Evolutionary conservation across 176 grass and related monocot species (phyloP).

Genomic region (Zizania latifolia): DNA sequence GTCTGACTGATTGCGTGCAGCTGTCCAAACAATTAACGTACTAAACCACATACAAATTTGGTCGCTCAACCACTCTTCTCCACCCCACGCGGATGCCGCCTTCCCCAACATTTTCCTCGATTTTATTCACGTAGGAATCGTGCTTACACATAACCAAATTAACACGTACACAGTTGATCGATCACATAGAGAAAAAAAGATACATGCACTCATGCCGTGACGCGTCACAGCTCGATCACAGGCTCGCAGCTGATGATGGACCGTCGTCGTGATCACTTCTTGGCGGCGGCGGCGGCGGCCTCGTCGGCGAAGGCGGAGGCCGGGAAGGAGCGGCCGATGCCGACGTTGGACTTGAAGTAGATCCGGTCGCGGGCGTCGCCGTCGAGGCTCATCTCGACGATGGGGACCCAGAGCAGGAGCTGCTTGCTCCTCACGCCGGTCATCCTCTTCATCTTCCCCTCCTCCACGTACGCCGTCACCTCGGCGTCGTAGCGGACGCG

Average conservation of each 20-base stretch:
- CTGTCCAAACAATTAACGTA: background rate
- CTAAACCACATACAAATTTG: background rate
- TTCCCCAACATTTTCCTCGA: background rate
- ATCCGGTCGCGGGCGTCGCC: slow-evolving; percentile 35
- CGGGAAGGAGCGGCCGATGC: slow-evolving; percentile 69
- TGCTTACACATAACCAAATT: background rate
- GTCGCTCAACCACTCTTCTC: background rate
- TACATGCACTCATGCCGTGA: background rate
- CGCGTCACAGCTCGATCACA: background rate
- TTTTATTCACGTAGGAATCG: background rate
- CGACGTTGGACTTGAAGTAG: slow-evolving; percentile 83
- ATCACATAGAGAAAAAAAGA: background rate
- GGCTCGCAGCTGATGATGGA: too few species aligned
- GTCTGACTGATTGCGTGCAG: background rate
- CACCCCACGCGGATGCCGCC: background rate
- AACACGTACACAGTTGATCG: too few species aligned
- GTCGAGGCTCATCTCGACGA: slow-evolving; percentile 79
- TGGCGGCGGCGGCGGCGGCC: background rate
- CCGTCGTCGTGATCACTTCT: too few species aligned
- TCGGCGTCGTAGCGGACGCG: slow-evolving; percentile 64
- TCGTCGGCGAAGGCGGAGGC: slow-evolving; percentile 61
- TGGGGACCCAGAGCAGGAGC: slow-evolving; percentile 87
- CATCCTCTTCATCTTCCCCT: slow-evolving; percentile 77
- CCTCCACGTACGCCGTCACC: slow-evolving; percentile 91
- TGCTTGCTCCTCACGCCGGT: slow-evolving; percentile 80